Conservation (phyloP, 2,329 filamentous ascomycete species). For the Alternaria rosae region DNA sequence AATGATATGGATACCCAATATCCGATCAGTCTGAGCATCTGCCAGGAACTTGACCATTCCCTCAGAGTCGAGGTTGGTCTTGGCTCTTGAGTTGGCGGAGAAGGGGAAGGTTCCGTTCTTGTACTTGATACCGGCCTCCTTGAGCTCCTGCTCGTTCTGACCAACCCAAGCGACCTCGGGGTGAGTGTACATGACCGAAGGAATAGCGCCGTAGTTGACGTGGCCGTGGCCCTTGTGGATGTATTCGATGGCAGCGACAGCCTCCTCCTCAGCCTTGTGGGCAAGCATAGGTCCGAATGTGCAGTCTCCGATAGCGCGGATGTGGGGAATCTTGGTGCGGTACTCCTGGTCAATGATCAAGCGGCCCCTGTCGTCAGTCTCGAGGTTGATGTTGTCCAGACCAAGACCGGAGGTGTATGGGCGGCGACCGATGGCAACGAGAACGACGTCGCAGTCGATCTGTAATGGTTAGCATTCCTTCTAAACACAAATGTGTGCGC, state of each 20-base stretch:
- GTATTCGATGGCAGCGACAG: slow-evolving; percentile 91
- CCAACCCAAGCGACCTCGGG: slow-evolving; percentile 99
- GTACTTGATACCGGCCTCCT: slow-evolving; percentile 89
- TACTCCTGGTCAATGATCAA: slow-evolving; percentile 98
- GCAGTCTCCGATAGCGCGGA: slow-evolving; percentile 93
- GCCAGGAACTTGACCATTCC: slow-evolving; percentile 97
- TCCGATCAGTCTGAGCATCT: slow-evolving; percentile 94
- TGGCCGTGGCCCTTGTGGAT: slow-evolving; percentile 98
- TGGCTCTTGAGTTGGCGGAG: slow-evolving; percentile 96
- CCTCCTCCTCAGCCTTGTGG: slow-evolving; percentile 99
- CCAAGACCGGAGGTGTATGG: slow-evolving; percentile 93
- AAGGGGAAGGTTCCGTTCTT: slow-evolving; percentile 95
- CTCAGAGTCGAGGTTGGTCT: slow-evolving; percentile 97
- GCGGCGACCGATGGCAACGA: slow-evolving; percentile 94
- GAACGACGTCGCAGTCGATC: slow-evolving; percentile 93
- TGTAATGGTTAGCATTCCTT: slow-evolving; percentile 49
- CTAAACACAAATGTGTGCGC: not conserved
- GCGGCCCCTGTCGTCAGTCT: slow-evolving; percentile 90
- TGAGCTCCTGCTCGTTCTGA: slow-evolving; percentile 95
- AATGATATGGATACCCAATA: slow-evolving; percentile 95
- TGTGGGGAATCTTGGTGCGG: slow-evolving; percentile 96
- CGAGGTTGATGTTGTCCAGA: slow-evolving; percentile 91
- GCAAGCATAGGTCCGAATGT: slow-evolving; percentile 99
- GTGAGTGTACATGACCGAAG: slow-evolving; percentile 99
- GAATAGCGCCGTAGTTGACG: slow-evolving; percentile 98